A percentile compares a stretch with the other conserved stretches of the same genome.
Conservation (phyloP, 129 eudicot genomes). For the Flaveria robusta region DNA sequence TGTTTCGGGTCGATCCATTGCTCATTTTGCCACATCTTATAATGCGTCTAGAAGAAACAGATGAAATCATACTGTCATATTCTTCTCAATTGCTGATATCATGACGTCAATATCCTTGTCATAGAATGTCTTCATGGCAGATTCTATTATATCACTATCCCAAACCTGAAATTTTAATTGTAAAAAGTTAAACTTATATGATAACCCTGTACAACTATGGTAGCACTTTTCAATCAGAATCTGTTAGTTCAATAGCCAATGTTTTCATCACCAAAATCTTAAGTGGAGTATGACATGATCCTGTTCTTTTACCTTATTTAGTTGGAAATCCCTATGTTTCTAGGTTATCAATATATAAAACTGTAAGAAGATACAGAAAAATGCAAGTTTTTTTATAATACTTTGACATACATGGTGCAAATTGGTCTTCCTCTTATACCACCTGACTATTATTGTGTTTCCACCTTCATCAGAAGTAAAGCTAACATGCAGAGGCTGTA, state of each 20-base stretch:
- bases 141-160: constrained; percentile 90
- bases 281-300: constrained; percentile 5
- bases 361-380: background rate
- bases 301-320: background rate
- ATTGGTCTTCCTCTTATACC: constrained; percentile 87
- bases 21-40: background rate
- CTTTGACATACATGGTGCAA: constrained; percentile 75
- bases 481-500: constrained; percentile 90
- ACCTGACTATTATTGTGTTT: constrained; percentile 70
- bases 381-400: background rate
- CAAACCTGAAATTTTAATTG: constrained; percentile 65
- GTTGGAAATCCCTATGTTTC: background rate
- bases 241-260: background rate
- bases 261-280: constrained; percentile 6
- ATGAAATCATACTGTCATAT: constrained; percentile 66
- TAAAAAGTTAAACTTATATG: background rate
- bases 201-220: background rate
- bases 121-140: constrained; percentile 86
- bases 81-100: constrained; percentile 77
- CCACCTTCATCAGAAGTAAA: constrained; percentile 88
- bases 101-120: constrained; percentile 55
- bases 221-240: constrained; percentile 11
- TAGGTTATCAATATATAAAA: constrained; percentile 22
- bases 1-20: background rate
- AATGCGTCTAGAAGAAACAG: background rate